Evolutionary conservation across 2,329 filamentous ascomycete genomes (phyloP).

Genomic region (Aspergillus tanneri): DNA sequence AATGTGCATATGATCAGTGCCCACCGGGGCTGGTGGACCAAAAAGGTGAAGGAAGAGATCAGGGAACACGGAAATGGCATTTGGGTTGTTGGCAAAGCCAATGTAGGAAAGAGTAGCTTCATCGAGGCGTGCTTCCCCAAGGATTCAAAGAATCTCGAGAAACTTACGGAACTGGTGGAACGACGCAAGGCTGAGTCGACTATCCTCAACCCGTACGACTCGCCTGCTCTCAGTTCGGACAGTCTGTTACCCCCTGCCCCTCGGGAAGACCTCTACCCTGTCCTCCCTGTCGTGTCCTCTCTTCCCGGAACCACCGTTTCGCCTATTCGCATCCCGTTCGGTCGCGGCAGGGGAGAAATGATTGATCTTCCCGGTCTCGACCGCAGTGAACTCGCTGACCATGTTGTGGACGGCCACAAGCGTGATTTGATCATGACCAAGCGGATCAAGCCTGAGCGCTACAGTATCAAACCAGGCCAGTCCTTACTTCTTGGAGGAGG

Average conservation of each 20-base stretch:
- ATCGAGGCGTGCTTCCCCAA: slow-evolving; percentile 85
- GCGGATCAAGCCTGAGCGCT: slow-evolving; percentile 70
- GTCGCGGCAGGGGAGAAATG: slow-evolving; percentile 79
- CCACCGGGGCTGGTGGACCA: slow-evolving; percentile 87
- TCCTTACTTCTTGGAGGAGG: slow-evolving; percentile 83
- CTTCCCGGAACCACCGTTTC: slow-evolving; percentile 92
- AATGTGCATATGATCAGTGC: slow-evolving; percentile 86
- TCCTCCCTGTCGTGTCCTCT: slow-evolving; percentile 81
- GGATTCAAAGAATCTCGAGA: slow-evolving; percentile 53
- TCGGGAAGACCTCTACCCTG: slow-evolving; percentile 70
- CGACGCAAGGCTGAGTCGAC: slow-evolving; percentile 25
- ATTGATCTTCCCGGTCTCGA: slow-evolving; percentile 88
- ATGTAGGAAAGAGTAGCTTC: slow-evolving; percentile 92
- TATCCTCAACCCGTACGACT: slow-evolving; percentile 14
- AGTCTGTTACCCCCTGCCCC: slow-evolving; percentile 74
- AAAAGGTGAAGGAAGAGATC: slow-evolving; percentile 79
- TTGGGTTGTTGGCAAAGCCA: slow-evolving; percentile 98
- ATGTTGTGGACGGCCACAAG: slow-evolving; percentile 66
- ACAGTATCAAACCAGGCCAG: slow-evolving; percentile 70
- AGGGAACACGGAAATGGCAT: slow-evolving; percentile 78
- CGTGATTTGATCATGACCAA: slow-evolving; percentile 73
- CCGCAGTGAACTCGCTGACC: slow-evolving; percentile 68
- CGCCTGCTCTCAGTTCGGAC: slow-evolving; percentile 27
- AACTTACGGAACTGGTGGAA: slow-evolving; percentile 37
- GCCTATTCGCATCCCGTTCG: slow-evolving; percentile 89